phyloP scores from a whole-genome alignment of 1,284 basidiomycete species.

The Volvariella surrecta region DNA sequence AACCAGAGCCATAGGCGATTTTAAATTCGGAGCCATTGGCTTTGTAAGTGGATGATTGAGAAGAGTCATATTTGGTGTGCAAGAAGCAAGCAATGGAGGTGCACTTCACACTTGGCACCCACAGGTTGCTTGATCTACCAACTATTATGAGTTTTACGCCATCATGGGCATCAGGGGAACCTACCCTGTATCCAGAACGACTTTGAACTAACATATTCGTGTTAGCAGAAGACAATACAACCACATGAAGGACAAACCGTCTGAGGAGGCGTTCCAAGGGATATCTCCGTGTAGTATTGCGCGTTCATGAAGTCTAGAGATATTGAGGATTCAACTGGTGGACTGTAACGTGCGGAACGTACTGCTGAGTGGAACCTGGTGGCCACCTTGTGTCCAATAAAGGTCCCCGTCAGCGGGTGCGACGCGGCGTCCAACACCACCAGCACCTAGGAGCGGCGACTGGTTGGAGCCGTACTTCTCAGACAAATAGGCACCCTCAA shows the following conservation, averaged over 20 bases:
- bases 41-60: slow-evolving; percentile 83
- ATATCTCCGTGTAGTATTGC: slow-evolving; percentile 92
- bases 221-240: slow-evolving; percentile 8
- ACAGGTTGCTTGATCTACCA: slow-evolving; percentile 79
- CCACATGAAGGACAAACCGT: slow-evolving; percentile 29
- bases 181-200: slow-evolving; percentile 82
- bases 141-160: background rate
- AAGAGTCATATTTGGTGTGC: slow-evolving; percentile 88
- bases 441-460: slow-evolving; percentile 63
- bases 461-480: slow-evolving; percentile 82
- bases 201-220: slow-evolving; percentile 54
- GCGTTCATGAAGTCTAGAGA: slow-evolving; percentile 90
- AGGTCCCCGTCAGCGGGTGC: slow-evolving; percentile 48
- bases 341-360: slow-evolving; percentile 24
- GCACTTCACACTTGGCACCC: slow-evolving; percentile 88
- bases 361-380: slow-evolving; percentile 89
- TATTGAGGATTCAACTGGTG: slow-evolving; percentile 3
- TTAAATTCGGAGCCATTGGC: slow-evolving; percentile 87
- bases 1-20: slow-evolving; percentile 95
- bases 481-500: slow-evolving; percentile 77
- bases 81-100: slow-evolving; percentile 98
- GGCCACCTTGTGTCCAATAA: slow-evolving; percentile 82
- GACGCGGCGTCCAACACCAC: slow-evolving; percentile 64
- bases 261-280: slow-evolving; percentile 77
- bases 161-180: background rate